These are phyloP conservation scores for Solanum chilense DNA, from an alignment of 257 asterid species.

Conservation along the genomic window DNA sequence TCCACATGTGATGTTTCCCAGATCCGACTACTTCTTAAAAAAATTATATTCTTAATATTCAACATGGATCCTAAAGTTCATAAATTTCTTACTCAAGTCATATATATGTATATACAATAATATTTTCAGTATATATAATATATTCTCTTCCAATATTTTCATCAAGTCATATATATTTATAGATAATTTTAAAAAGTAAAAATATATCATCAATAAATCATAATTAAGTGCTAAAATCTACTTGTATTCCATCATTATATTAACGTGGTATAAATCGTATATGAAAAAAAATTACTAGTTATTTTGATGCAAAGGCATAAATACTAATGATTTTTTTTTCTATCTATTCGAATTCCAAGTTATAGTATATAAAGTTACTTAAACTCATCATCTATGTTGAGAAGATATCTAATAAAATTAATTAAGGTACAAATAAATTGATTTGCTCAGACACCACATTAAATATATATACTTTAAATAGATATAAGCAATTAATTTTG, in stretches of 20 bases:
- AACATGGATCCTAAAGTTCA: neutral
- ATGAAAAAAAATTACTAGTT: neutral
- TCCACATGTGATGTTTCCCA: slow-evolving; percentile 38
- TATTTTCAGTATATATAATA: neutral
- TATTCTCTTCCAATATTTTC: neutral
- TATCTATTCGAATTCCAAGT: neutral
- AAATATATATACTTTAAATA: neutral
- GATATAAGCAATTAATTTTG: neutral
- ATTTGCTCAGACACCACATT: neutral
- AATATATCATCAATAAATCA: neutral
- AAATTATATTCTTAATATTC: neutral
- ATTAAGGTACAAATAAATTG: neutral
- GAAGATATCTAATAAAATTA: neutral
- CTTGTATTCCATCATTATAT: neutral
- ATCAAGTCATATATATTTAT: neutral
- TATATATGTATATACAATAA: no score
- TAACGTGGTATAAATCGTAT: neutral
- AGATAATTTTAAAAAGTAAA: neutral
- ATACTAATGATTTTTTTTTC: no score
- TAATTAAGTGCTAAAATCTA: neutral
- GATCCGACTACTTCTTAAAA: neutral
- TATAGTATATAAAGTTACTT: neutral
- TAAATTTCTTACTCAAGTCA: neutral
- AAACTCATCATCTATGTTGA: neutral
- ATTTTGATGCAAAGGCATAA: neutral